Percentiles rank a stretch among this genome's conserved stretches.
phyloP scores from a whole-genome alignment of 306 rosid genomes.

The Biancaea sappan region DNA sequence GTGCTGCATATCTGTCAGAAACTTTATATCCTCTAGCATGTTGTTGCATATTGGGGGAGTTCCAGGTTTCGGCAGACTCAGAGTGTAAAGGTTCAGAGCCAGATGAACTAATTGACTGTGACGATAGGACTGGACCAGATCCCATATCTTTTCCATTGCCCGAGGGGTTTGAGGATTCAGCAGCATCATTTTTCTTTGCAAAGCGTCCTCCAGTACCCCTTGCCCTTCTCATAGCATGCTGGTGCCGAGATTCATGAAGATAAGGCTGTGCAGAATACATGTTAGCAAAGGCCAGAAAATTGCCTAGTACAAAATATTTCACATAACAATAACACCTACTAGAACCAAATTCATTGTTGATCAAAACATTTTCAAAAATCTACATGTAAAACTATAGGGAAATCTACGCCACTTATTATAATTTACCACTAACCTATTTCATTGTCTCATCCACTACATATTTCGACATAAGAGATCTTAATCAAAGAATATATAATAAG shows the following conservation, averaged over 20 bases:
- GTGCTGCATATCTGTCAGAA: constrained; percentile 35
- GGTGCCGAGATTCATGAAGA: constrained; percentile 98
- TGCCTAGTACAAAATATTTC: background rate
- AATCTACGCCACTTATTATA: background rate
- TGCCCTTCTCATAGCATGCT: constrained; percentile 97
- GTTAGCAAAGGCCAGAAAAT: constrained; percentile 33
- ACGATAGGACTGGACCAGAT: constrained; percentile 67
- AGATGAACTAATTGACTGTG: constrained; percentile 80
- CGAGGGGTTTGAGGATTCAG: constrained; percentile 44
- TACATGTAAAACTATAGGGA: background rate
- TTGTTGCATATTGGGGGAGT: constrained; percentile 60
- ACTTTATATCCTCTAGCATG: constrained; percentile 51
- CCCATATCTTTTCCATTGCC: constrained; percentile 56
- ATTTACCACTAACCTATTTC: background rate
- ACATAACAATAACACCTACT: background rate
- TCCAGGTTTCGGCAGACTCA: constrained; percentile 79
- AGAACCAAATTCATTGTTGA: background rate
- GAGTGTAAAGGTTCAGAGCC: constrained; percentile 76
- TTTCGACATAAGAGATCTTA: too few species aligned
- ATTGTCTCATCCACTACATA: background rate
- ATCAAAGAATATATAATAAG: background rate
- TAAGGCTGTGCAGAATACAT: constrained; percentile 66
- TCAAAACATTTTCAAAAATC: background rate
- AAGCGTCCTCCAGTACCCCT: constrained; percentile 96
- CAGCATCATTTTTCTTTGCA: constrained; percentile 63